phyloP scores from a whole-genome alignment of 1,284 basidiomycete species.

The Chalciporus piperatoides region DNA sequence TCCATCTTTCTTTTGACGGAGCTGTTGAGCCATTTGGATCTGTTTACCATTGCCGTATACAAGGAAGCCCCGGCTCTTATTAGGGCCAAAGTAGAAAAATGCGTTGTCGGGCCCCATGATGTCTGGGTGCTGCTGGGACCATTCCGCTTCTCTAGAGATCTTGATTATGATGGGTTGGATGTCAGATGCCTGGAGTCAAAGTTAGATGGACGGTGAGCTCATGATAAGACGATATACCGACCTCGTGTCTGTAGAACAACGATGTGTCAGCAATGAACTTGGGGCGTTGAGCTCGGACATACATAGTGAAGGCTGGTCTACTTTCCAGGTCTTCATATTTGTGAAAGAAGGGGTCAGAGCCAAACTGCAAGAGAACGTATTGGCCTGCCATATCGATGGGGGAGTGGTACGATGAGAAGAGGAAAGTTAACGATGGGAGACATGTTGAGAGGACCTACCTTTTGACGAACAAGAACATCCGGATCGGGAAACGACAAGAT shows the following conservation, averaged over 20 bases:
- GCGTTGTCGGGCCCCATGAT: conserved; percentile 71
- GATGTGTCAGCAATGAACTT: conserved; percentile 10
- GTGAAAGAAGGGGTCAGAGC: conserved; percentile 56
- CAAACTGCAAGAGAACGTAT: conserved; percentile 60
- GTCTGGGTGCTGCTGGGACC: conserved; percentile 59
- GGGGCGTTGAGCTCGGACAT: conserved; percentile 28
- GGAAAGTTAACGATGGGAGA: conserved; percentile 20
- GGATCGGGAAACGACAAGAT: conserved; percentile 32
- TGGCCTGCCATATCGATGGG: conserved; percentile 35
- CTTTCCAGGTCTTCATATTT: conserved; percentile 60
- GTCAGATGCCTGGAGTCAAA: conserved; percentile 41
- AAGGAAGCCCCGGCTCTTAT: conserved; percentile 54
- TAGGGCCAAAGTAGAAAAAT: conserved; percentile 69
- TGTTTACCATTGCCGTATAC: conserved; percentile 63
- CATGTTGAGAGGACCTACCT: conserved; percentile 21
- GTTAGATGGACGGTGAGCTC: background rate
- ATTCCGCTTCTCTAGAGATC: conserved; percentile 56
- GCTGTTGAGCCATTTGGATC: conserved; percentile 52
- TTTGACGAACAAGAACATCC: conserved; percentile 34
- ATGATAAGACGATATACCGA: background rate
- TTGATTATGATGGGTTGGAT: conserved; percentile 58
- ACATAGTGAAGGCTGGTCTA: conserved; percentile 64
- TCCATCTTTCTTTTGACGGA: conserved; percentile 53
- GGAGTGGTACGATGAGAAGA: conserved; percentile 19
- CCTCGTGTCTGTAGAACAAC: conserved; percentile 14